Evolutionary conservation across 225 moss, liverwort and hornwort genomes (phyloP), one percentile per base, ranked within the genome.

Genomic region (Polytrichum formosum): DNA sequence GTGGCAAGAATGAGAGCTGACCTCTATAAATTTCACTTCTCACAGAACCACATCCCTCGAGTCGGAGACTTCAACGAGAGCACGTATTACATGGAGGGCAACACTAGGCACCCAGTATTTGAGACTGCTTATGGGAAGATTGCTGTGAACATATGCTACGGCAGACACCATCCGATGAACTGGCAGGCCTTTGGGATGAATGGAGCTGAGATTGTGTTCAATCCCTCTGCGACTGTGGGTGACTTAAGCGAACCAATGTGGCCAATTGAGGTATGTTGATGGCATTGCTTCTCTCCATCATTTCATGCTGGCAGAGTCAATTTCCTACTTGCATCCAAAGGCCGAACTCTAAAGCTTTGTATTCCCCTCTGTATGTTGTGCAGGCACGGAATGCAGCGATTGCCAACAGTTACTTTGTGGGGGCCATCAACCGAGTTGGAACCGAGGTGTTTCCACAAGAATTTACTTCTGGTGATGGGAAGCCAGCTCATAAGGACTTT

Each of bases 191-290:
- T 98, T 91, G 79, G 98, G 63, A 91, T 94, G 90, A 72, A 94
- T 82, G 82, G 94, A 80, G 90, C 90, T 9, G 98, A 98, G 67
- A 92, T 98, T 79, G 98, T 98, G 17, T 94, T 98, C 81, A 98
- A 98, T 71, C 98, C 98, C 5, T 94, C 94, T 21, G 98, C 98
- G 33, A 98, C 98, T 65, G 98, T 98, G 10, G 98, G 98, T 66
- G 91, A 94, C 61, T 84, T 94, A 68, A 98, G 98, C 74, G 98
- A 98, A 69, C 98, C 98, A 54, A 94, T 98, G 98, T 98, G 98
- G 98, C 74, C 96, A 20, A 77, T 93, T 60, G 96, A 96, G 91
- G 96, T 93, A 53, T 33, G 68, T 67, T n/a, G 54, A 19, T 54
- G 20, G 35, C 26, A 37, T 67, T 67, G 35, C 16, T 16, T 46